phyloP scores from a whole-genome alignment of 148 eudicot genomes.

The Rhododendron ovatum region DNA sequence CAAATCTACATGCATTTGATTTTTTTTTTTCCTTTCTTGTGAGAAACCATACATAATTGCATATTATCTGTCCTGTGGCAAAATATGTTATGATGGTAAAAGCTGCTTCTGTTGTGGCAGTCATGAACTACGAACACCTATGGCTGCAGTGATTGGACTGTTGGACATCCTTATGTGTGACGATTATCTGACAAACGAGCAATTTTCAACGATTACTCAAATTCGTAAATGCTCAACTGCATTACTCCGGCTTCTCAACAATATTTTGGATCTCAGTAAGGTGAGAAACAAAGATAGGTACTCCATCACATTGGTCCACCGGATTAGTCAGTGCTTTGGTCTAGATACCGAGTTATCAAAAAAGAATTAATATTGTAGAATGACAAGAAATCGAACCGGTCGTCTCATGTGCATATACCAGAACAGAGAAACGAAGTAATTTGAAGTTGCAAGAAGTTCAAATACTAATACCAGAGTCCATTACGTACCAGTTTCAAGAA shows the following conservation, averaged over 20 bases:
- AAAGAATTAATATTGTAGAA: not conserved
- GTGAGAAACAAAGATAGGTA: constrained; percentile 26
- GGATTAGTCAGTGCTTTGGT: not conserved
- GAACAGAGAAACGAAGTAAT: not conserved
- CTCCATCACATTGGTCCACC: not conserved
- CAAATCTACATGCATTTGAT: not conserved
- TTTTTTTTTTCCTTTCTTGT: not conserved
- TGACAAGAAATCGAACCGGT: not conserved
- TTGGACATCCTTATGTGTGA: constrained; percentile 89
- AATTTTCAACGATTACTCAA: constrained; percentile 70
- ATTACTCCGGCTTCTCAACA: constrained; percentile 86
- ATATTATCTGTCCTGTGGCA: not conserved
- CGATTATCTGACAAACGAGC: constrained; percentile 83
- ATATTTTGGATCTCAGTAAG: constrained; percentile 96
- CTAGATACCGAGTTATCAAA: not conserved
- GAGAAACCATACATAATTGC: not conserved
- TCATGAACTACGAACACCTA: constrained; percentile 95
- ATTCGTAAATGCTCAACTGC: constrained; percentile 94
- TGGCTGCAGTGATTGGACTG: constrained; percentile 98
- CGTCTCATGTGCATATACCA: not conserved
- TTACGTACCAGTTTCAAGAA: not conserved
- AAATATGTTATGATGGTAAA: not conserved
- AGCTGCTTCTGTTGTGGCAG: constrained; percentile 35
- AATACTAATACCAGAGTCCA: not conserved
- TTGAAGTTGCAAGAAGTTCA: not conserved